A percentile compares a stretch with the other conserved stretches of the same genome.
phyloP scores from a whole-genome alignment of 2,329 filamentous ascomycete genomes.

The Fusarium tupiense region DNA sequence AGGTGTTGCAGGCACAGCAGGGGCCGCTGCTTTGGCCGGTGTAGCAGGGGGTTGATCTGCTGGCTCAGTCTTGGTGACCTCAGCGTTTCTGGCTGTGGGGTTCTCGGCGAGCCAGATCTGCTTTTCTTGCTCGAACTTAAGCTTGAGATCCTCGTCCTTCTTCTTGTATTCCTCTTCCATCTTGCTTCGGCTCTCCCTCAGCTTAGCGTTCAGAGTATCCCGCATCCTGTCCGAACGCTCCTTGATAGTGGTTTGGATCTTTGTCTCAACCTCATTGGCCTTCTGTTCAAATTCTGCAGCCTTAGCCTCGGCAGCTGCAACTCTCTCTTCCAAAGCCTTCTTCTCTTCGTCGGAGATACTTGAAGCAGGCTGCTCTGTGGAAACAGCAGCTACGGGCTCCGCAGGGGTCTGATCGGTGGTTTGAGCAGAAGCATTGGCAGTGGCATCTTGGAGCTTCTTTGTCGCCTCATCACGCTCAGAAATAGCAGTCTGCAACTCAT shows the following conservation, averaged over 20 bases:
- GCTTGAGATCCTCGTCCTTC: constrained; percentile 62
- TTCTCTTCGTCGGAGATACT: constrained; percentile 65
- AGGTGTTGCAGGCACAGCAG: constrained; percentile 50
- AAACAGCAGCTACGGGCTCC: constrained; percentile 23
- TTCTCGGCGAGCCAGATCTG: constrained; percentile 69
- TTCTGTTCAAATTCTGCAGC: constrained; percentile 73
- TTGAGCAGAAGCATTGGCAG: constrained; percentile 44
- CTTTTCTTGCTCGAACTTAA: constrained; percentile 70
- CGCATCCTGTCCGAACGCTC: constrained; percentile 76
- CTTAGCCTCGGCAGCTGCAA: constrained; percentile 68
- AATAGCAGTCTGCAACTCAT: constrained; percentile 70
- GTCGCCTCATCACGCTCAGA: constrained; percentile 72
- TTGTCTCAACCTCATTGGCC: constrained; percentile 71
- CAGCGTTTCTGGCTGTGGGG: constrained; percentile 41
- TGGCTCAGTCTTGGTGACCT: constrained; percentile 25
- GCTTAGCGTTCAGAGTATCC: constrained; percentile 72
- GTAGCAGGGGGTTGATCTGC: constrained; percentile 46
- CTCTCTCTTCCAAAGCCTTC: constrained; percentile 69
- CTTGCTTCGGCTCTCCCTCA: constrained; percentile 70
- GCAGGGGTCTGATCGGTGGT: constrained; percentile 35
- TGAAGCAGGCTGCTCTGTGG: constrained; percentile 19
- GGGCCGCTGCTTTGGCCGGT: constrained; percentile 51
- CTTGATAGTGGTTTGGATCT: constrained; percentile 69
- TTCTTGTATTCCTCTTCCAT: constrained; percentile 64
- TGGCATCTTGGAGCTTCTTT: constrained; percentile 48